phyloP scores from a whole-genome alignment of 164 flowering plant genomes.

The Vitis rupestris region DNA sequence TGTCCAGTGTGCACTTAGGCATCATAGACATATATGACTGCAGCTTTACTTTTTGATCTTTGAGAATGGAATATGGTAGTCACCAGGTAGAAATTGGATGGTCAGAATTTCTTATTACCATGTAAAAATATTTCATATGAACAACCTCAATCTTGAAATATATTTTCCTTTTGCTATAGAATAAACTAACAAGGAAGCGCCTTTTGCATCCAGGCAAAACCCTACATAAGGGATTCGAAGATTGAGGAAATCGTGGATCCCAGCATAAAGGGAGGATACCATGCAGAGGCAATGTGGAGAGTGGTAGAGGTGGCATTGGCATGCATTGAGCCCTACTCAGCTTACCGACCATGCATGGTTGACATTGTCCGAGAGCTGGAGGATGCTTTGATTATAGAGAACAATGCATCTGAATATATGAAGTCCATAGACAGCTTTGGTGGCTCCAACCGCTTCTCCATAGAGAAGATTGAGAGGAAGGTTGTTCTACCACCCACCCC shows the following conservation, averaged over 20 bases:
- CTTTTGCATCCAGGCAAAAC: slow-evolving; percentile 53
- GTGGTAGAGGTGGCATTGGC: slow-evolving; percentile 71
- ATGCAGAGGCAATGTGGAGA: slow-evolving; percentile 82
- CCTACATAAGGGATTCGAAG: slow-evolving; percentile 53
- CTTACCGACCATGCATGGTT: slow-evolving; percentile 64
- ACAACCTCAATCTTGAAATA: too few species aligned
- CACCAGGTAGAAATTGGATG: too few species aligned
- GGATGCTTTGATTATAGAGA: slow-evolving; percentile 83
- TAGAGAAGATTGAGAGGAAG: slow-evolving; percentile 44
- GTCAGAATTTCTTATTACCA: too few species aligned
- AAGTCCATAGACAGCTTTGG: slow-evolving; percentile 74
- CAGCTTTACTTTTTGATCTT: too few species aligned
- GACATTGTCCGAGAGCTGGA: slow-evolving; percentile 82
- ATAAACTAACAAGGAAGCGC: neutral
- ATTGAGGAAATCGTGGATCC: slow-evolving; percentile 78
- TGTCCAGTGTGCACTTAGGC: too few species aligned
- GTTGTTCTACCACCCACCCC: slow-evolving; percentile 31
- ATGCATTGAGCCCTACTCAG: slow-evolving; percentile 65
- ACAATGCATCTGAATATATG: slow-evolving; percentile 83
- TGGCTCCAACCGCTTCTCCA: slow-evolving; percentile 55
- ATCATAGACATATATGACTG: too few species aligned
- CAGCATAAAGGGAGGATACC: slow-evolving; percentile 63
- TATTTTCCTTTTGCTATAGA: neutral
- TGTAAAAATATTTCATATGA: too few species aligned
- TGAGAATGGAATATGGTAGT: too few species aligned